These are phyloP conservation scores for Naganishia antarctica DNA, from an alignment of 768 basidiomycete species.

Conservation along the genomic window DNA sequence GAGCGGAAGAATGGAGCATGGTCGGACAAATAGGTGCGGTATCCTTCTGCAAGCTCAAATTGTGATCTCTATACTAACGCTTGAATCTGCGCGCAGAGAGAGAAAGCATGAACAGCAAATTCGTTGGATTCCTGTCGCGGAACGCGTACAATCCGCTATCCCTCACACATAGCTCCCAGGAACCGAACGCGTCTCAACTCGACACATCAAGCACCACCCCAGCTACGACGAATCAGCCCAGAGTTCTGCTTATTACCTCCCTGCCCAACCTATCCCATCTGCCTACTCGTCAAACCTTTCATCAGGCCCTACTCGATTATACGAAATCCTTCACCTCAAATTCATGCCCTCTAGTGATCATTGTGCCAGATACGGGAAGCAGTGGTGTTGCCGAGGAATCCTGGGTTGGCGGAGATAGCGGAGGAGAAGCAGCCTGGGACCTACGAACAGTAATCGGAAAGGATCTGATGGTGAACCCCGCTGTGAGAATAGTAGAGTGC, in stretches of 20 bases:
- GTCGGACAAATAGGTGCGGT: slow-evolving; percentile 47
- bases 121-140: slow-evolving; percentile 66
- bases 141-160: slow-evolving; percentile 55
- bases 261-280: slow-evolving; percentile 82
- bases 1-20: slow-evolving; percentile 56
- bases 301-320: slow-evolving; percentile 62
- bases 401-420: slow-evolving; percentile 54
- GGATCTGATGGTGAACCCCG: slow-evolving; percentile 65
- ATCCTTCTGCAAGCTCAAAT: neutral
- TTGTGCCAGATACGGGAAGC: slow-evolving; percentile 75
- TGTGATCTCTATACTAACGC: neutral
- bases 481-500: slow-evolving; percentile 74
- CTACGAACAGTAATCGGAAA: slow-evolving; percentile 66
- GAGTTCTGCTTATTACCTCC: slow-evolving; percentile 77
- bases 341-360: slow-evolving; percentile 65
- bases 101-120: slow-evolving; percentile 58
- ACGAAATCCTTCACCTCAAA: slow-evolving; percentile 49
- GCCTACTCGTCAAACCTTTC: slow-evolving; percentile 66
- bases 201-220: slow-evolving; percentile 27
- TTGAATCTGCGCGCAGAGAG: slow-evolving; percentile 37
- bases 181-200: slow-evolving; percentile 22
- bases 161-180: slow-evolving; percentile 51
- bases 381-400: slow-evolving; percentile 61
- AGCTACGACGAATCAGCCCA: slow-evolving; percentile 46
- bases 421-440: slow-evolving; percentile 59